Conservation (phyloP, 352 stramenopile species). For the Globisporangium viniferum region DNA sequence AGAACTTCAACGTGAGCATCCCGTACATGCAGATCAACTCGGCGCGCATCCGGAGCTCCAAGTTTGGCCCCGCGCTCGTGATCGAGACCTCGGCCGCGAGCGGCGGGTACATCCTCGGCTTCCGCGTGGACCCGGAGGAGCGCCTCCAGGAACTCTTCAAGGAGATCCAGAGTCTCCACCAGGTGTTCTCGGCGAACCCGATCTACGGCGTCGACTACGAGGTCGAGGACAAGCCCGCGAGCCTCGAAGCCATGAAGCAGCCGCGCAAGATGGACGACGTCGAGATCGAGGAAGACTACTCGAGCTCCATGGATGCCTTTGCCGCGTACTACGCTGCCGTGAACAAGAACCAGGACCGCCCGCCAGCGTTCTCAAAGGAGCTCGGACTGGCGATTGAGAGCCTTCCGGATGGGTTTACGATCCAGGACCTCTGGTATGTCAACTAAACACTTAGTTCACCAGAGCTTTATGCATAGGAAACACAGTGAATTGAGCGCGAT, state of each 20-base stretch:
- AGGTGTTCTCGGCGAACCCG: slow-evolving; percentile 78
- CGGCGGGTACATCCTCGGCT: slow-evolving; percentile 90
- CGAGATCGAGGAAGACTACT: slow-evolving; percentile 86
- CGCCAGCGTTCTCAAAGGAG: slow-evolving; percentile 67
- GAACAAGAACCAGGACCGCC: slow-evolving; percentile 81
- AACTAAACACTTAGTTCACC: no score
- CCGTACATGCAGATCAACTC: slow-evolving; percentile 93
- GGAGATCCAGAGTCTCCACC: slow-evolving; percentile 81
- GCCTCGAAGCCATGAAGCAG: slow-evolving; percentile 64
- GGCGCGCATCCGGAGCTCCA: slow-evolving; percentile 80
- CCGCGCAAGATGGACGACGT: slow-evolving; percentile 81
- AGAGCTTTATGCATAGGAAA: no score
- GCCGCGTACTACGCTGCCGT: slow-evolving; percentile 88
- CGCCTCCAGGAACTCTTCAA: slow-evolving; percentile 82
- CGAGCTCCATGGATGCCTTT: slow-evolving; percentile 84
- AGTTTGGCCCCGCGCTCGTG: slow-evolving; percentile 90
- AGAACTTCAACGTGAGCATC: slow-evolving; percentile 95
- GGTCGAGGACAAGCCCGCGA: slow-evolving; percentile 71
- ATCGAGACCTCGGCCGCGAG: slow-evolving; percentile 80
- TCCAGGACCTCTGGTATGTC: slow-evolving; percentile 69
- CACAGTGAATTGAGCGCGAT: no score
- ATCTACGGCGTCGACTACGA: slow-evolving; percentile 91
- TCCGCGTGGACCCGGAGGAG: slow-evolving; percentile 88
- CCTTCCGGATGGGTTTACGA: slow-evolving; percentile 70
- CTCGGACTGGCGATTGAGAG: slow-evolving; percentile 86